Evolutionary conservation across 495 filamentous ascomycete genomes (phyloP), one percentile per base, ranked within the genome.

Genomic region (Daldinia childiae): DNA sequence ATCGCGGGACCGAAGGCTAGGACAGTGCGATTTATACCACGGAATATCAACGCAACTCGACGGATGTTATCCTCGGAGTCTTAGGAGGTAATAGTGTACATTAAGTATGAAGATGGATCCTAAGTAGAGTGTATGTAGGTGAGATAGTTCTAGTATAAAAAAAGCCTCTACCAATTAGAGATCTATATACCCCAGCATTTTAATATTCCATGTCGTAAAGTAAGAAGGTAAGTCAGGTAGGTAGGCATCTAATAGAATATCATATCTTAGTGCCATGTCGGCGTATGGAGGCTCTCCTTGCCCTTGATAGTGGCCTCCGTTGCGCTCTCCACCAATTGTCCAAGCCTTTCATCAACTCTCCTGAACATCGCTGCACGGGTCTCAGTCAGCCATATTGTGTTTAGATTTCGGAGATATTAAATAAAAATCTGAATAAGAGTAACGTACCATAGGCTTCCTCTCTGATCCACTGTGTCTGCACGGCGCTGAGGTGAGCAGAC

Each of bases 401-500:
- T 14, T 55, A 0, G 9, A 27, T 17, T 38, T 24, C 51, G 41
- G 39, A n/a, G 6, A 55, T 56, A 6, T 17, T 39, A 50, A 12
- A n/a, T 12, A 36, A 43, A 12, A 11, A 45, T 43, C 21, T 55
- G 30, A 14, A 27, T 7, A 19, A 14, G 34, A 14, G 34, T 30
- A 27, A 70, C 76, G 26, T 64, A 77, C 71, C 66, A 62, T 75
- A 76, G 0, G 58, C 64, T 8, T 59, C 67, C 8, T 77, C 71
- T 52, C 75, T 71, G 12, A 80, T 64, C 71, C 71, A 69, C 52
- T 58, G 29, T 19, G 68, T 64, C n/a, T 54, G 68, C 26, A 73
- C 76, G n/a, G n/a, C 62, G 30, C 41, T 74, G 26, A 85, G 62
- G 71, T 81, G 72, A 26, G 50, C 77, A 12, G 72, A 63, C 1